Percentiles rank a stretch among this genome's conserved stretches.
Conservation (phyloP, 2,329 filamentous ascomycete species). For the Paecilomyces niveus region DNA sequence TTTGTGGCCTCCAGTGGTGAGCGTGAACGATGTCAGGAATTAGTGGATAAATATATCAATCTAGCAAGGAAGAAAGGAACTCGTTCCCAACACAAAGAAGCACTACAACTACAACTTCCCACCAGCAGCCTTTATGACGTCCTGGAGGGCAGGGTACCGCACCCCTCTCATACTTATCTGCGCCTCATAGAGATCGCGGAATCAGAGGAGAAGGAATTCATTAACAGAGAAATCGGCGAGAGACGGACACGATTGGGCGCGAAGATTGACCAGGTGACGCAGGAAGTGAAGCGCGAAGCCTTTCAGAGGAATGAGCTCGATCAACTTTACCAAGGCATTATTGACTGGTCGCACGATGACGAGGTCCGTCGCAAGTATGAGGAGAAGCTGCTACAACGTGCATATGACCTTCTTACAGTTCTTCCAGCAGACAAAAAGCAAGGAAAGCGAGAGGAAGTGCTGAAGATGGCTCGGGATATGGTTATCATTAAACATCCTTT, state of each 20-base stretch:
- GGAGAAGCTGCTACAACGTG: conserved; percentile 78
- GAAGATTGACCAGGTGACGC: conserved; percentile 71
- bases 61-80: conserved; percentile 68
- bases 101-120: conserved; percentile 70
- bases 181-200: conserved; percentile 79
- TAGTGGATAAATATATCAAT: conserved; percentile 71
- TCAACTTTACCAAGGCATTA: conserved; percentile 69
- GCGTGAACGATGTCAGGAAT: conserved; percentile 50
- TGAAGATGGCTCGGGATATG: conserved; percentile 80
- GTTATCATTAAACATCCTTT: conserved; percentile 92
- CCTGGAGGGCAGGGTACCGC: conserved; percentile 75
- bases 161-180: conserved; percentile 73
- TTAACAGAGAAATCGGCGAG: conserved; percentile 85
- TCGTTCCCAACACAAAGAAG: conserved; percentile 64
- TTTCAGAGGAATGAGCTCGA: conserved; percentile 70
- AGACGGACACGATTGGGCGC: conserved; percentile 81
- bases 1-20: conserved; percentile 42
- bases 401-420: conserved; percentile 68
- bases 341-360: conserved; percentile 87
- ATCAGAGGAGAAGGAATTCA: conserved; percentile 75
- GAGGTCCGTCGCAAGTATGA: conserved; percentile 77
- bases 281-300: conserved; percentile 82
- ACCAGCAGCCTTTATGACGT: conserved; percentile 71
- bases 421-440: conserved; percentile 61
- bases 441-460: conserved; percentile 63